phyloP scores from a whole-genome alignment of 225 moss, liverwort and hornwort genomes.

The Sphagnum contortum region DNA sequence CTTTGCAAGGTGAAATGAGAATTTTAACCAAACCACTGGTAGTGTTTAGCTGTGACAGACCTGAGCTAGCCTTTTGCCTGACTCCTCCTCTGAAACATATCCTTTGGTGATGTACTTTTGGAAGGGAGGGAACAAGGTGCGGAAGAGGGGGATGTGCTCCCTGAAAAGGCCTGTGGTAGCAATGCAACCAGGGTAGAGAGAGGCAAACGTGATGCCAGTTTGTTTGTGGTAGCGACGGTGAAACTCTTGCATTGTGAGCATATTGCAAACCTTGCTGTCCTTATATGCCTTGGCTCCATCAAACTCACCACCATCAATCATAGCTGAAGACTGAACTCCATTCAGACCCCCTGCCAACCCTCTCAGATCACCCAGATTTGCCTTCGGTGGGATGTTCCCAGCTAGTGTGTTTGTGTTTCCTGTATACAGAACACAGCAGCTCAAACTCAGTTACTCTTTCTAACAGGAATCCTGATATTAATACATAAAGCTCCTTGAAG shows the following conservation, averaged over 20 bases:
- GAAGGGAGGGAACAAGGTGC: conserved; percentile 88
- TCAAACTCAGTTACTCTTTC: neutral
- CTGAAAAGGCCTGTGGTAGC: conserved; percentile 95
- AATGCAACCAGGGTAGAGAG: conserved; percentile 97
- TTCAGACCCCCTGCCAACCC: conserved; percentile 91
- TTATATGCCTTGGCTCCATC: conserved; percentile 99
- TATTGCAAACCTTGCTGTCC: conserved; percentile 98
- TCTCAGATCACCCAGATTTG: conserved; percentile 86
- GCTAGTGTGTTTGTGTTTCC: conserved; percentile 96
- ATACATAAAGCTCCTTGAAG: too few species aligned
- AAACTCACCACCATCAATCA: conserved; percentile 96
- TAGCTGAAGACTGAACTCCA: conserved; percentile 75
- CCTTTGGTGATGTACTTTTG: conserved; percentile 99
- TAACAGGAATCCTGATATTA: neutral
- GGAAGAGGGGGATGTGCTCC: conserved; percentile 75
- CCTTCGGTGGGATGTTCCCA: conserved; percentile 90
- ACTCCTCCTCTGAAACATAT: conserved; percentile 88
- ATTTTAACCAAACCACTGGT: too few species aligned
- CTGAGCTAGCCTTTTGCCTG: conserved; percentile 93
- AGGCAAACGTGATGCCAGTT: conserved; percentile 77
- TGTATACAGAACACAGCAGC: conserved; percentile 10
- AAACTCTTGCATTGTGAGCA: conserved; percentile 98
- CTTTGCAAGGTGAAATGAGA: too few species aligned
- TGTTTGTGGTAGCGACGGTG: conserved; percentile 76
- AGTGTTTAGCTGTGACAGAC: conserved; percentile 14